These are phyloP conservation scores for Scedosporium apiospermum DNA, from an alignment of 2,329 filamentous ascomycete genomes.

Conservation along the genomic window DNA sequence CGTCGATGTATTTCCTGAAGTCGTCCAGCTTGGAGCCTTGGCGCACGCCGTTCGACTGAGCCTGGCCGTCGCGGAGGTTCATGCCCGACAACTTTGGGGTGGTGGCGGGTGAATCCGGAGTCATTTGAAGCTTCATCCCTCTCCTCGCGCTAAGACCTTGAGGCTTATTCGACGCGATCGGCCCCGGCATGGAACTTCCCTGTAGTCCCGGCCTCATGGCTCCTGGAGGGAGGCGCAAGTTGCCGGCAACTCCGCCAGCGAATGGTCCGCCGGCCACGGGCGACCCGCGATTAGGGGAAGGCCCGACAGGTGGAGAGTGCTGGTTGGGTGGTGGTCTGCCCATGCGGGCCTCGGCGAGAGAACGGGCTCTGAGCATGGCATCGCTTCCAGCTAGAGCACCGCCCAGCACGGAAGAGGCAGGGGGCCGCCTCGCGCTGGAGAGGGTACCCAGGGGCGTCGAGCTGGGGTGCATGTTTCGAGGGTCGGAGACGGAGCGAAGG, in stretches of 20 bases:
- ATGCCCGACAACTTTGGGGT: conserved; percentile 1
- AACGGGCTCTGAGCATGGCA: conserved; percentile 36
- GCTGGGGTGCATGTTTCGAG: conserved; percentile 62
- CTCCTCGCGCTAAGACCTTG: conserved; percentile 57
- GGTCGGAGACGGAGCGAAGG: conserved; percentile 50
- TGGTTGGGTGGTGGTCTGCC: conserved; percentile 24
- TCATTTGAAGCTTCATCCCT: conserved; percentile 37
- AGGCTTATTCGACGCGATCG: conserved; percentile 16
- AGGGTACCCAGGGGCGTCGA: conserved; percentile 77
- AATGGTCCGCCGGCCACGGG: conserved; percentile 22
- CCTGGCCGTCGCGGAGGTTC: conserved; percentile 5
- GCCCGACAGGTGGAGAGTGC: conserved; percentile 18
- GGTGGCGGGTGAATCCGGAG: not conserved
- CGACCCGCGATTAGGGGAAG: conserved; percentile 19
- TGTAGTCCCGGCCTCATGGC: not conserved
- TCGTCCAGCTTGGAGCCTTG: conserved; percentile 45
- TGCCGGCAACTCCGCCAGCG: conserved; percentile 32
- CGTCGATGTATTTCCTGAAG: conserved; percentile 75
- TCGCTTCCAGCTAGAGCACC: conserved; percentile 27
- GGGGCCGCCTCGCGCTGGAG: conserved; percentile 50
- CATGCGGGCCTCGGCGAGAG: conserved; percentile 36
- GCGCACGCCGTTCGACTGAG: conserved; percentile 23
- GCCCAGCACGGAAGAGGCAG: conserved; percentile 24
- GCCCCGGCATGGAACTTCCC: conserved; percentile 30
- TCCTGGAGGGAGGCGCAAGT: conserved; percentile 30